Evolutionary conservation across 768 basidiomycete species (phyloP), one percentile per base, ranked within the genome.

Genomic region (Russula sp.): DNA sequence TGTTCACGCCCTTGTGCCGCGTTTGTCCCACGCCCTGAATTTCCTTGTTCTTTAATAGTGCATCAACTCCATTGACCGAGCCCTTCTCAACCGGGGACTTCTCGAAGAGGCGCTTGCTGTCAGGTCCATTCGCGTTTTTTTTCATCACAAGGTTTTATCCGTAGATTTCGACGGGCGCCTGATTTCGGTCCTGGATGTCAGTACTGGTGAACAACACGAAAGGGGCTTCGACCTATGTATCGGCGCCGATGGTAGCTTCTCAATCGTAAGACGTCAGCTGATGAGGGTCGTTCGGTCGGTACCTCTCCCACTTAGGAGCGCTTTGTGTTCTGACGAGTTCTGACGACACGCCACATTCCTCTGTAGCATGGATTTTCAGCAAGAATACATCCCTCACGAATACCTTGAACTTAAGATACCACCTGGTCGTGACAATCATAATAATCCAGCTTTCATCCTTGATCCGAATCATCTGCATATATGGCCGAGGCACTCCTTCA

Each of bases 401-500:
- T 99, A 98, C 77, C 81, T 98, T 72, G 96, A 99, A 80, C 83
- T 98, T 64, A 92, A 89, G 79, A 93, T 99, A 85, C 93, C 94
- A 72, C 84, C 95, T 74, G 87, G 87, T 63, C 75, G 77, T 73
- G 82, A 82, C 75, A 72, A 73, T 71, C 77, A 79, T 74, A 90
- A 84, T 74, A 80, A 81, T 65, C 78, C 86, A 67, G 79, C 78
- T 30, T 98, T 90, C 79, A 79, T 86, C 63, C 87, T 99, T 75
- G 93, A 95, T 81, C 90, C 92, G 71, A 89, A 90, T 76, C 91
- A 98, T 76, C 87, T 99, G 70, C 96, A 99, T 79, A 98, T 99
- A 72, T 99, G 96, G 96, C 97, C 96, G 69, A 89, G 96, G 73
- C 92, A 94, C 76, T 92, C 94, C 53, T 98, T 98, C 82, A 99